Percentiles rank a stretch among this genome's conserved stretches.
These are phyloP conservation scores for Fragilaria radians DNA, from an alignment of 108 stramenopile genomes.

Conservation along the genomic window DNA sequence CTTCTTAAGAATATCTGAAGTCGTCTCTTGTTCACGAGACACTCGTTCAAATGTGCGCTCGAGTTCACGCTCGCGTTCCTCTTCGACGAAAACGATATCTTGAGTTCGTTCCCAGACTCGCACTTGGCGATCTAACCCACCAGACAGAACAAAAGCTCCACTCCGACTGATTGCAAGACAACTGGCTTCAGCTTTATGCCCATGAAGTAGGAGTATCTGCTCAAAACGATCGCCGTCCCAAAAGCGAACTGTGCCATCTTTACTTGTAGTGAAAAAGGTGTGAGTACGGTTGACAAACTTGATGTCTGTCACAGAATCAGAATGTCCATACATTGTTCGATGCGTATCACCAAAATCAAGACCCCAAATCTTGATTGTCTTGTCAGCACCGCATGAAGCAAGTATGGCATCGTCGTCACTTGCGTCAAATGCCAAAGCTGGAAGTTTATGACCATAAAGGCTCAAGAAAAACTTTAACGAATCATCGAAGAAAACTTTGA, in stretches of 20 bases:
- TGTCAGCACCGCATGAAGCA: constrained; percentile 95
- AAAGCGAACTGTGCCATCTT: constrained; percentile 89
- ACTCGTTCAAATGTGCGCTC: constrained; percentile 87
- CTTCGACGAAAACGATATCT: constrained; percentile 95
- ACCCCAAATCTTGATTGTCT: constrained; percentile 97
- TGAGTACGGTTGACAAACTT: constrained; percentile 86
- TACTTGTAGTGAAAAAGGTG: constrained; percentile 92
- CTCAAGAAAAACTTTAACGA: constrained; percentile 95
- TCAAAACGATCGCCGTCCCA: constrained; percentile 99
- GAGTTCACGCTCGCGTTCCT: constrained; percentile 90
- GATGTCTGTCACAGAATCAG: constrained; percentile 92
- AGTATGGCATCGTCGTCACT: constrained; percentile 92
- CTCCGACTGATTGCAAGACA: constrained; percentile 76
- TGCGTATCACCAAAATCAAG: constrained; percentile 99
- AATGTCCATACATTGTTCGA: constrained; percentile 93
- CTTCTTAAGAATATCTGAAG: constrained; percentile 43
- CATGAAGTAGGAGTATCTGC: constrained; percentile 83
- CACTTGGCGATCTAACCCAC: constrained; percentile 91
- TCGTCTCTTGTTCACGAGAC: constrained; percentile 40
- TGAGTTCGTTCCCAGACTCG: constrained; percentile 96
- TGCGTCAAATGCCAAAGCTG: constrained; percentile 91
- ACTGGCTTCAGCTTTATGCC: constrained; percentile 89
- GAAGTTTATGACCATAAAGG: constrained; percentile 97
- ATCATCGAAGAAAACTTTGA: constrained; percentile 98
- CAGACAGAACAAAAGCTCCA: constrained; percentile 83